phyloP scores from a whole-genome alignment of 257 asterid species.

The Jaltomata sinuosa region DNA sequence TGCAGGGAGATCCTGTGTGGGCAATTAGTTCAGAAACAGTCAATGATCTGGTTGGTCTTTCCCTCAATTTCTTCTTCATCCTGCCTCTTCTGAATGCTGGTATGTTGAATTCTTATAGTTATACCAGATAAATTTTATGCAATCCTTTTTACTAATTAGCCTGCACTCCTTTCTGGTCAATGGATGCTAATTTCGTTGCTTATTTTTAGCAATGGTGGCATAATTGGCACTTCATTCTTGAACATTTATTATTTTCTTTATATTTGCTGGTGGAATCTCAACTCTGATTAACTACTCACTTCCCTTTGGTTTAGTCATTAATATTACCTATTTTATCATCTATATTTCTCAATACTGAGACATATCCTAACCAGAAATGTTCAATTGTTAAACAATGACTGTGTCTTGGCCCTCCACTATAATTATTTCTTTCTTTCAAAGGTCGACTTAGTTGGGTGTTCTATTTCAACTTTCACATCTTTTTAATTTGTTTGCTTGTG shows the following conservation, averaged over 20 bases:
- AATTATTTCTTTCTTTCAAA: not conserved
- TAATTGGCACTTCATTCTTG: not conserved
- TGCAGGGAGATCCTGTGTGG: slow-evolving; percentile 99
- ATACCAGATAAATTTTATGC: not conserved
- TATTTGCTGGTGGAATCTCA: not conserved
- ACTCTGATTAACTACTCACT: not conserved
- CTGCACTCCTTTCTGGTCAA: not conserved
- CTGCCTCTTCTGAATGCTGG: slow-evolving; percentile 74
- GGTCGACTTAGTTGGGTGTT: not conserved
- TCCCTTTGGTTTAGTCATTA: not conserved
- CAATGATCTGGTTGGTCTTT: slow-evolving; percentile 61
- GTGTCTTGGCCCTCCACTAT: not conserved
- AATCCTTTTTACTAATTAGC: not conserved
- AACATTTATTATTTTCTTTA: not conserved
- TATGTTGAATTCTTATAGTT: slow-evolving; percentile 8
- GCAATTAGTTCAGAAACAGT: slow-evolving; percentile 78
- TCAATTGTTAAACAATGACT: not conserved
- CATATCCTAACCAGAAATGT: not conserved
- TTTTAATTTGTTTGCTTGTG: not conserved
- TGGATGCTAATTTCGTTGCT: not conserved
- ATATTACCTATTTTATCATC: not conserved
- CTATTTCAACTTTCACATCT: not conserved
- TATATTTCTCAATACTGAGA: not conserved
- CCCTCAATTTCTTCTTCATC: slow-evolving; percentile 86
- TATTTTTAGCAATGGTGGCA: not conserved